Base-by-base conservation (phyloP, 352 stramenopile species). In the Ophiocytium majus region DNA sequence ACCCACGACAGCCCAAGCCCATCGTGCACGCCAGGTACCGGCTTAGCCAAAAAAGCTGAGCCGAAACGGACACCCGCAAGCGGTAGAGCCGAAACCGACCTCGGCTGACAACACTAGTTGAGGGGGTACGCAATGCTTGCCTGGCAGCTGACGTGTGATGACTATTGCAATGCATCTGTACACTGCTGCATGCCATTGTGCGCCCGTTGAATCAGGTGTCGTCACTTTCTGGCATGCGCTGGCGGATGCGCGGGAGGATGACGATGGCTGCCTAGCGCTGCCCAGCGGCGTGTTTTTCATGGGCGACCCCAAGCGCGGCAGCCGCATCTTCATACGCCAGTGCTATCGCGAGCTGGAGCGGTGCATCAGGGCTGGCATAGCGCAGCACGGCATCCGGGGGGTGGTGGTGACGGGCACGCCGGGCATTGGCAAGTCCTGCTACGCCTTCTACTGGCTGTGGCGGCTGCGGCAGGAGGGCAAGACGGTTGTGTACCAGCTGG, bases 361-460 rank as follows among this genome's bases (percentile, higher is more conserved):
- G 5, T 14, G n/a, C n/a, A n/a, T n/a, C n/a, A n/a, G n/a, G n/a
- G n/a, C n/a, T n/a, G n/a, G 5, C 5, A 14, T 57, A 57, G 14
- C 43, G 5, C 14, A 5, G 43, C 43, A 14, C 14, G 64, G 34
- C 5, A 76, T 17, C 5, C 64, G 64, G 34, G 5, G 64, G 5
- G 64, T 76, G 5, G 34, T 76, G 10, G 17, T 76, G 5, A 76
- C 64, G 5, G 64, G 64, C 34, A 76, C 64, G 31, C 64, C 64
- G 5, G 64, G 64, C 31, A 76, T 76, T 17, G 64, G 64, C 64
- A 76, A 76, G 64, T 76, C 64, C 31, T 76, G 64, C 34, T 76
- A 76, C 64, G 64, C 64, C 17, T 37, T 76, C 5, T 76, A 76
- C 34, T 76, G 64, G 64, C 17, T 76, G 64, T 76, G 34, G 31